Evolutionary conservation across 192 early-diverging fungal genomes (phyloP).

Genomic region (Paraglomus occultum): DNA sequence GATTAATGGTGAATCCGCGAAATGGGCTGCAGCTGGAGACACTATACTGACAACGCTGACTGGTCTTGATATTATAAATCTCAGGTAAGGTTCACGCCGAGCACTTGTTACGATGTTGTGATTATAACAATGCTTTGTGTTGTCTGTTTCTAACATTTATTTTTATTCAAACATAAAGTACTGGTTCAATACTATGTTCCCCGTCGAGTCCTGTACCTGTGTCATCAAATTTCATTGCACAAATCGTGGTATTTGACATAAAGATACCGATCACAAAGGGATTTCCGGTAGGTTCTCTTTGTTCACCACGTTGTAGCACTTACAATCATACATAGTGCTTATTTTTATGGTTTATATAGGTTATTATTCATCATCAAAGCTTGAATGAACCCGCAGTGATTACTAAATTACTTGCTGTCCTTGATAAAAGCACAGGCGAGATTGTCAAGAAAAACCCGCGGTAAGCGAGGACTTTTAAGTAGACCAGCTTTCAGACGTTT

Average conservation of each 20-base stretch:
- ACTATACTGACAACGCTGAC: constrained; percentile 73
- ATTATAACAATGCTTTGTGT: background rate
- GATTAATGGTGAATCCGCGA: constrained; percentile 61
- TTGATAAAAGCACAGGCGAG: constrained; percentile 83
- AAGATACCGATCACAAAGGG: constrained; percentile 91
- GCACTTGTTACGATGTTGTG: constrained; percentile 1
- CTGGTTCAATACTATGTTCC: constrained; percentile 82
- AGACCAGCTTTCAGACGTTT: background rate
- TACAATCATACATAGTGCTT: constrained; percentile 2
- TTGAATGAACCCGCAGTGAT: constrained; percentile 77
- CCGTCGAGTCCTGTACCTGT: constrained; percentile 69
- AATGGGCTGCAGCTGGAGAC: constrained; percentile 96
- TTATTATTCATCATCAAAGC: constrained; percentile 85
- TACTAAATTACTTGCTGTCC: constrained; percentile 66
- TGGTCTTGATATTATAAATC: constrained; percentile 69
- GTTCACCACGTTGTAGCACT: background rate
- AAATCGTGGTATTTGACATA: constrained; percentile 94
- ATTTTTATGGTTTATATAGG: constrained; percentile 35
- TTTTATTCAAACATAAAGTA: constrained; percentile 38
- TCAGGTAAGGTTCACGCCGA: constrained; percentile 46
- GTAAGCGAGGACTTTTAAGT: constrained; percentile 29
- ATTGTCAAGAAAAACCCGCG: constrained; percentile 83
- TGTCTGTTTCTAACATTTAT: constrained; percentile 5
- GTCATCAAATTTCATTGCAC: constrained; percentile 72
- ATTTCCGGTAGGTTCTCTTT: constrained; percentile 61